Evolutionary conservation across 2,329 filamentous ascomycete genomes (phyloP), one percentile per base, ranked within the genome.

Genomic region (Cladosporium oxysporum): DNA sequence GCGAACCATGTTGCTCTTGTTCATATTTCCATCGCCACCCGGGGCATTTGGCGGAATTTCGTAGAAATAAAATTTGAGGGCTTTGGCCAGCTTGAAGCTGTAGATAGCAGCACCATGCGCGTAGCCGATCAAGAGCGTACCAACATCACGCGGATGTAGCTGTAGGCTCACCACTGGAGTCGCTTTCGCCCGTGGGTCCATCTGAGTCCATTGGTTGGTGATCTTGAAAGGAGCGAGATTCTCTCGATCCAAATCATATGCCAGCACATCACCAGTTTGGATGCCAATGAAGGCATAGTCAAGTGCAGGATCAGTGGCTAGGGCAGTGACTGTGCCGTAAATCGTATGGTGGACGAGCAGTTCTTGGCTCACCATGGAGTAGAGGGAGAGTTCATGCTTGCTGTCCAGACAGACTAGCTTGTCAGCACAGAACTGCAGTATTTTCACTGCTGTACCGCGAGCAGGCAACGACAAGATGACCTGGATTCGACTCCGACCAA

Each of bases 171-270:
- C 85, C 37, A 98, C 83, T 1, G 87, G 84, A 14, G 85, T 81
- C 12, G 88, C 79, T 58, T 88, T 84, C 11, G 89, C 86, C 64
- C 85, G 86, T 0, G 91, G 88, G 70, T 92, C 90, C 67, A 85
- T 84, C 69, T 91, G 87, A 60, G 83, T 83, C 94, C 94, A 98
- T 66, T 97, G 87, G 76, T 97, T 97, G 14, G 92, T 90, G 62
- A 99, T 87, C 66, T 87, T 88, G 78, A 97, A 93, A 0, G 89
- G 87, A 16, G 92, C 88, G 67, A 95, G 80, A 33, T 84, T 83
- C 75, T 92, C 88, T 66, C 93, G 86, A 75, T 98, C 95, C 65
- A 99, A 83, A 76, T 99, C 95, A 76, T 94, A 99, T n/a, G 92
- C 92, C 67, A 94, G 84, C 12, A 98, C 84, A 66, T 98, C 93